Conservation (phyloP, 2,329 filamentous ascomycete genomes). For the Ophiocordyceps camponoti-floridani region DNA sequence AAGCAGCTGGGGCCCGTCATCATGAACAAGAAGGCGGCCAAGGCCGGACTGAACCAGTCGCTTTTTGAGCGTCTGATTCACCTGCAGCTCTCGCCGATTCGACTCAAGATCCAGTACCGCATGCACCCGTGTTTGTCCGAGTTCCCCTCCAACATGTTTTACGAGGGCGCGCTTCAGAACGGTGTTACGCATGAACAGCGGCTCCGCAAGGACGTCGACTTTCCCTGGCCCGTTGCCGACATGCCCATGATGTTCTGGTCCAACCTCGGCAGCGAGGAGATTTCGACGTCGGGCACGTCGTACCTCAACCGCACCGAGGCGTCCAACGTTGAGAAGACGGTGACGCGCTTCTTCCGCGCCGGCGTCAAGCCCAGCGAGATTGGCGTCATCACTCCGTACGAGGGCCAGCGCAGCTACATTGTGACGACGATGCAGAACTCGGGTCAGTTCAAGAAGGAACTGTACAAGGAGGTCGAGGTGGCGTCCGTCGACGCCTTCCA, state of each 20-base stretch:
- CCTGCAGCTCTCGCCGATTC: conserved; percentile 76
- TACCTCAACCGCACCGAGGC: conserved; percentile 97
- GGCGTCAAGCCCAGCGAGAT: conserved; percentile 88
- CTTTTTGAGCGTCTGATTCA: conserved; percentile 92
- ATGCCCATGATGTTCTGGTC: conserved; percentile 99
- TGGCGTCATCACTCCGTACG: conserved; percentile 96
- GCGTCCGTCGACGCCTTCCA: conserved; percentile 98
- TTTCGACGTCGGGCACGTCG: conserved; percentile 91
- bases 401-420: conserved; percentile 94
- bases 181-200: conserved; percentile 82
- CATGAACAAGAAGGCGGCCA: conserved; percentile 99
- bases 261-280: conserved; percentile 93
- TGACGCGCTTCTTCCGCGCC: conserved; percentile 96
- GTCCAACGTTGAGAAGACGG: conserved; percentile 94
- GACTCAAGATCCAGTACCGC: conserved; percentile 91
- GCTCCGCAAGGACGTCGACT: conserved; percentile 83
- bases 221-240: conserved; percentile 89
- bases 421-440: conserved; percentile 99
- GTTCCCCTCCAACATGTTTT: conserved; percentile 99
- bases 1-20: conserved; percentile 96
- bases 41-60: conserved; percentile 95
- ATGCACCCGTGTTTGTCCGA: conserved; percentile 97
- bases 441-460: conserved; percentile 93
- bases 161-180: conserved; percentile 92
- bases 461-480: conserved; percentile 97